Percentiles rank a stretch among this genome's conserved stretches.
Conservation (phyloP, 179 eudicot genomes). For the Corrigiola litoralis region DNA sequence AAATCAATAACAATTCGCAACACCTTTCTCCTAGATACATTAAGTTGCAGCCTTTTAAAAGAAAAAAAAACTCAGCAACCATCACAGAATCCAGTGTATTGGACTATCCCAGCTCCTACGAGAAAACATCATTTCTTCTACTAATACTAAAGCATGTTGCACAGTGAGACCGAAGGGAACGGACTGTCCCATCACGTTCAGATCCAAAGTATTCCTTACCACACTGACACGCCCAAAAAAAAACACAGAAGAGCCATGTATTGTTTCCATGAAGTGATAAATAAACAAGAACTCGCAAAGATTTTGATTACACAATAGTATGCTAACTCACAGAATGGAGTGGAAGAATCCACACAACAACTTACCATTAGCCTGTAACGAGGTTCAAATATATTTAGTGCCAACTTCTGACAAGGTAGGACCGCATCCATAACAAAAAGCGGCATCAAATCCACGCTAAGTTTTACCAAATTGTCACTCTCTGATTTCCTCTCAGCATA, state of each 20-base stretch:
- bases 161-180: background rate
- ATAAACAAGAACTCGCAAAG: background rate
- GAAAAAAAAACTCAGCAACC: too few species aligned
- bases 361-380: constrained; percentile 99
- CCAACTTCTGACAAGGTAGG: constrained; percentile 85
- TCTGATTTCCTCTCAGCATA: constrained; percentile 91
- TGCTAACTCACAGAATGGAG: background rate
- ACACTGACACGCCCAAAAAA: too few species aligned
- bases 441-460: constrained; percentile 80
- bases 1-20: background rate
- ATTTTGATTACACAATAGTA: background rate
- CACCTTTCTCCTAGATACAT: background rate
- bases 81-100: too few species aligned
- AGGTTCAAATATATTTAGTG: constrained; percentile 97
- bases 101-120: background rate
- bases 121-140: too few species aligned
- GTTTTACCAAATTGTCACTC: constrained; percentile 61
- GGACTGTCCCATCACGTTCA: background rate
- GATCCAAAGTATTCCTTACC: too few species aligned
- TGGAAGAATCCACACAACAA: constrained; percentile 3
- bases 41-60: too few species aligned
- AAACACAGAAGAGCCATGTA: background rate
- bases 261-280: background rate
- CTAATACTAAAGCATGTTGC: too few species aligned
- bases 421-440: constrained; percentile 99